Evolutionary conservation across 2,329 filamentous ascomycete species (phyloP).

Genomic region (Paramyrothecium sp.): DNA sequence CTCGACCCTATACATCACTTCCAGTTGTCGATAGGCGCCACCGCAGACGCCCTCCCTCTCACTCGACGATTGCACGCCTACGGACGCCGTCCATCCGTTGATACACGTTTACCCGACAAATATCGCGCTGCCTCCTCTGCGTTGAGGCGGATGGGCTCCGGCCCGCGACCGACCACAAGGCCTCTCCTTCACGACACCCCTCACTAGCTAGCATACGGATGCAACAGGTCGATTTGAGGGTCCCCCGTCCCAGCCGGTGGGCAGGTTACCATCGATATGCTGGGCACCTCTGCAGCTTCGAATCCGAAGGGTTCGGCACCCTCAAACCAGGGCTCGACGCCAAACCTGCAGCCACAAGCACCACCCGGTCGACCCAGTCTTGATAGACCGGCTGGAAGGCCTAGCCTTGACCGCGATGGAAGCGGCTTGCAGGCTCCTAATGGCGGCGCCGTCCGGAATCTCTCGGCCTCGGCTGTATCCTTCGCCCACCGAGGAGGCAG

Average conservation of each 20-base stretch:
- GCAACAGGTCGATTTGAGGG: slow-evolving; percentile 27
- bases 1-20: too few species aligned
- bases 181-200: slow-evolving; percentile 11
- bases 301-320: slow-evolving; percentile 28
- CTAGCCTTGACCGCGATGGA: slow-evolving; percentile 53
- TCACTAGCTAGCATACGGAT: slow-evolving; percentile 29
- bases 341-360: slow-evolving; percentile 27
- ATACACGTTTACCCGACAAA: too few species aligned
- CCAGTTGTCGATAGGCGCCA: too few species aligned
- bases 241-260: slow-evolving; percentile 38
- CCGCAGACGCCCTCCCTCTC: too few species aligned
- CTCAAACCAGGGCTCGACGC: slow-evolving; percentile 34
- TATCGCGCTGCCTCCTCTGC: too few species aligned
- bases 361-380: slow-evolving; percentile 34
- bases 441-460: slow-evolving; percentile 41
- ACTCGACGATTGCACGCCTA: too few species aligned
- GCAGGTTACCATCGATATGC: slow-evolving; percentile 29
- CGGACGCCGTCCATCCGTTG: too few species aligned
- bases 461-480: slow-evolving; percentile 55
- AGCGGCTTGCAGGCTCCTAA: slow-evolving; percentile 48
- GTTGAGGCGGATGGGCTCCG: neutral
- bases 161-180: slow-evolving; percentile 9
- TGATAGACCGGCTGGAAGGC: slow-evolving; percentile 13
- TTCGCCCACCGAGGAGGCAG: slow-evolving; percentile 68
- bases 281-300: slow-evolving; percentile 28